Percentiles rank a stretch among this genome's conserved stretches.
phyloP scores from a whole-genome alignment of 768 basidiomycete species.

The Basidioascus undulatus region DNA sequence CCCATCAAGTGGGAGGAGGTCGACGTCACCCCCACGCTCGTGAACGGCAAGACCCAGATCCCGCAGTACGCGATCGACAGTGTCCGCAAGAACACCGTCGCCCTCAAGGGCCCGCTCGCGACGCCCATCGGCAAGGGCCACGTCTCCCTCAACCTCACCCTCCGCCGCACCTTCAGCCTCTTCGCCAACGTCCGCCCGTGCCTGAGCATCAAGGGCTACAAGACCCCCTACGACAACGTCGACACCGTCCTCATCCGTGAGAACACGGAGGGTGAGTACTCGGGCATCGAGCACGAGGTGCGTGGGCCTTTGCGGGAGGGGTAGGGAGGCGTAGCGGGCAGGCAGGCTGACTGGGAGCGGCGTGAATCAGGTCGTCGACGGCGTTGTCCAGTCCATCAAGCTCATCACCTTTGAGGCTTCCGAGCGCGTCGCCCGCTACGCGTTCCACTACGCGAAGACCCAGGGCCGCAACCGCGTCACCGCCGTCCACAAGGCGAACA shows the following conservation, averaged over 20 bases:
- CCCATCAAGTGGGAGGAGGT: constrained; percentile 99
- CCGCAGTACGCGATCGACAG: constrained; percentile 74
- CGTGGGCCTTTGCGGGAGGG: constrained; percentile 9
- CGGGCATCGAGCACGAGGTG: constrained; percentile 97
- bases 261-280: constrained; percentile 99
- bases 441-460: constrained; percentile 87
- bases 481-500: constrained; percentile 97
- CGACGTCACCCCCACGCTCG: constrained; percentile 76
- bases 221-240: constrained; percentile 94
- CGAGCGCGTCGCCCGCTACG: constrained; percentile 92
- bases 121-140: constrained; percentile 99
- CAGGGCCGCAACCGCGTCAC: constrained; percentile 77
- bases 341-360: neutral
- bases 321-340: neutral
- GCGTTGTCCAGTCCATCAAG: constrained; percentile 98
- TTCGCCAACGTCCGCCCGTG: constrained; percentile 98
- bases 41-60: constrained; percentile 89
- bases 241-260: constrained; percentile 96
- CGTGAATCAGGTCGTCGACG: constrained; percentile 53
- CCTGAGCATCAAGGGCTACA: constrained; percentile 82
- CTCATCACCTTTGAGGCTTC: constrained; percentile 98
- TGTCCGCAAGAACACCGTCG: constrained; percentile 91
- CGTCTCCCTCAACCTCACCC: constrained; percentile 88
- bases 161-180: constrained; percentile 89
- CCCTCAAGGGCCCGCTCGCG: constrained; percentile 89